Base-by-base conservation (phyloP, 2,329 filamentous ascomycete species). In the Cladosporium cucumerinum region DNA sequence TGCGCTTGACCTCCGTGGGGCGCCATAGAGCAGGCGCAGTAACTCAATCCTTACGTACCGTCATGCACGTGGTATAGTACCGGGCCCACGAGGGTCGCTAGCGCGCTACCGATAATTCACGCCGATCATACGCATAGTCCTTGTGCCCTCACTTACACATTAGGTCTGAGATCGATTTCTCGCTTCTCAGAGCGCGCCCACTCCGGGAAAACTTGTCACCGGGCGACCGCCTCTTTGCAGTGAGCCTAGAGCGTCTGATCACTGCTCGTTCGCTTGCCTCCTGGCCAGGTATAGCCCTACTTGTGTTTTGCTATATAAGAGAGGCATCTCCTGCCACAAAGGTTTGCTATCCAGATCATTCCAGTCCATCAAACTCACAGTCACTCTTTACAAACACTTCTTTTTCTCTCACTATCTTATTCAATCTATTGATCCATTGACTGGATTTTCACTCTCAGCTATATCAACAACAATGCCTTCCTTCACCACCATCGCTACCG, bases 391-490 rank as follows among this genome's bases (percentile, higher is more conserved):
- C 43, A 61, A 16, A 18, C 14, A 11, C 49, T 46, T 61, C 18
- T 25, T 30, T 49, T 49, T 46, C 2, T 48, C 16, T 46, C 11
- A 58, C 43, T 26, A 18, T 30, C 21, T 36, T 34, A 32, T 51
- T 49, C 43, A 49, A 26, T 25, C 18, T 46, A 61, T 30, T n/a
- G 36, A 61, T 49, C 58, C 43, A 61, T 61, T 61, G 58, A 61
- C 43, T 61, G 58, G 58, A 61, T 51, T 46, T 49, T 51, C 28
- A 34, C 36, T 26, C 5, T 28, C 23, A 58, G 46, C 23, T 36
- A 61, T n/a, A 61, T 34, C 18, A 55, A 18, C 49, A 61, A 51
- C 43, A 52, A 64, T 64, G 62, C 62, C 62, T 59, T 64, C 62
- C 55, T 59, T 64, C 43, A 59, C 10, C 30, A 43, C 58, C 43